Evolutionary conservation across 2,329 filamentous ascomycete genomes (phyloP).

Genomic region (Tricladium varicosporioides): DNA sequence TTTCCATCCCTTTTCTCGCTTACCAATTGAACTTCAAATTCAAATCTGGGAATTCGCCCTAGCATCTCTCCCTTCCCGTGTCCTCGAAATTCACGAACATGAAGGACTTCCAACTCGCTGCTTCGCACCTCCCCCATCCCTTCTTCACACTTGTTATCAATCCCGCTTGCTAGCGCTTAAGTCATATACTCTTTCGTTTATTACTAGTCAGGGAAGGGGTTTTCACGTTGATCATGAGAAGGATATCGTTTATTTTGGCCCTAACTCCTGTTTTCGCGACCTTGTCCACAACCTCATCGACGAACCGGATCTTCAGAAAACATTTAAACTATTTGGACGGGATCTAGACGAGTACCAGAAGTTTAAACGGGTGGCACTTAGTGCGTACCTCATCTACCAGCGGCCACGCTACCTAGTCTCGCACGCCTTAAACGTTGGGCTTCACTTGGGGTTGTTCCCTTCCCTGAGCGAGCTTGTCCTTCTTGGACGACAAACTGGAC

Average conservation of each 20-base stretch:
- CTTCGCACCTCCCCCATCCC: not conserved
- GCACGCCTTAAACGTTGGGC: not conserved
- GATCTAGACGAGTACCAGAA: not conserved
- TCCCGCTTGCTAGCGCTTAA: not conserved
- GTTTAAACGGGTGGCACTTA: not conserved
- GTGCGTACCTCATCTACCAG: not conserved
- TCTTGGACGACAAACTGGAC: not conserved
- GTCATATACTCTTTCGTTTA: not conserved
- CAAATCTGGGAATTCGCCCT: not conserved
- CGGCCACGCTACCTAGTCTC: not conserved
- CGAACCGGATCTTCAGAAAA: not conserved
- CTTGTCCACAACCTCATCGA: not conserved
- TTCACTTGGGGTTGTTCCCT: not conserved
- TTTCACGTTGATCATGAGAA: not conserved
- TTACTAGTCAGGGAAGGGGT: not conserved
- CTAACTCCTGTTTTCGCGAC: not conserved
- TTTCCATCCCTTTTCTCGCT: not conserved
- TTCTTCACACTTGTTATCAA: not conserved
- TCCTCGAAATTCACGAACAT: not conserved
- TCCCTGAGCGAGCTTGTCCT: not conserved
- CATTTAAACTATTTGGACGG: not conserved
- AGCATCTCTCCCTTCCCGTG: not conserved
- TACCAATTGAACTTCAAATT: not conserved
- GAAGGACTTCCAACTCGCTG: not conserved
- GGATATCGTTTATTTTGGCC: not conserved